Conservation (phyloP, 2,329 filamentous ascomycete genomes). For the Cladosporium sp. region DNA sequence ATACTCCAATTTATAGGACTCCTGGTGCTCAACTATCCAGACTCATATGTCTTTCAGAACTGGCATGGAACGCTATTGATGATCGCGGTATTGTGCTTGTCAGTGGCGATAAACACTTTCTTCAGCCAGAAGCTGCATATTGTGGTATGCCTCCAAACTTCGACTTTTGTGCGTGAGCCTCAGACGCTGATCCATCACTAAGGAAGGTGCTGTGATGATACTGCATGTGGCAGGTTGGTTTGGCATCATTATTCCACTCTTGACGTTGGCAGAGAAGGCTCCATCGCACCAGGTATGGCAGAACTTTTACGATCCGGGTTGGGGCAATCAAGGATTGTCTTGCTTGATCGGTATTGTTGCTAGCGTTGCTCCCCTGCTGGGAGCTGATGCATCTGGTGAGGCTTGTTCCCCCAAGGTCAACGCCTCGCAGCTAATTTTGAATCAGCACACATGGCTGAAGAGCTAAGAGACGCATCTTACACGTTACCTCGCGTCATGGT, state of each 20-base stretch:
- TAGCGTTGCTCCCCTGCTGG: slow-evolving; percentile 17
- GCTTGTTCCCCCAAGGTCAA: slow-evolving; percentile 22
- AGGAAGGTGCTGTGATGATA: slow-evolving; percentile 44
- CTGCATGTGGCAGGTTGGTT: slow-evolving; percentile 49
- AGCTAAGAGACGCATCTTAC: slow-evolving; percentile 37
- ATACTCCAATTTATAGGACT: neutral
- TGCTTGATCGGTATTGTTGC: slow-evolving; percentile 19
- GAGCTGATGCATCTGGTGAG: slow-evolving; percentile 16
- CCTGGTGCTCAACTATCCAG: slow-evolving; percentile 16
- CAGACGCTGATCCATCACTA: neutral
- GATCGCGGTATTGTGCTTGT: slow-evolving; percentile 19
- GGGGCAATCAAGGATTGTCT: slow-evolving; percentile 17
- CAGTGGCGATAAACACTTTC: slow-evolving; percentile 40
- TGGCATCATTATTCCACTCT: slow-evolving; percentile 34
- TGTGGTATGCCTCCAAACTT: slow-evolving; percentile 20
- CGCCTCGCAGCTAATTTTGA: slow-evolving; percentile 19
- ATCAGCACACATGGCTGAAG: slow-evolving; percentile 39
- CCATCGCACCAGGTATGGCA: slow-evolving; percentile 12
- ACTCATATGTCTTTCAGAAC: slow-evolving; percentile 14
- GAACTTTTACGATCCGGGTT: slow-evolving; percentile 19
- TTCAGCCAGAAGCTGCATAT: slow-evolving; percentile 40
- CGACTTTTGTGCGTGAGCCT: neutral
- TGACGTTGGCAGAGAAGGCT: neutral
- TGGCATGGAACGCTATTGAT: slow-evolving; percentile 26
- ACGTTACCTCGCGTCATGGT: slow-evolving; percentile 24